Evolutionary conservation across 768 basidiomycete genomes (phyloP).

Genomic region (Leccinum broughii): DNA sequence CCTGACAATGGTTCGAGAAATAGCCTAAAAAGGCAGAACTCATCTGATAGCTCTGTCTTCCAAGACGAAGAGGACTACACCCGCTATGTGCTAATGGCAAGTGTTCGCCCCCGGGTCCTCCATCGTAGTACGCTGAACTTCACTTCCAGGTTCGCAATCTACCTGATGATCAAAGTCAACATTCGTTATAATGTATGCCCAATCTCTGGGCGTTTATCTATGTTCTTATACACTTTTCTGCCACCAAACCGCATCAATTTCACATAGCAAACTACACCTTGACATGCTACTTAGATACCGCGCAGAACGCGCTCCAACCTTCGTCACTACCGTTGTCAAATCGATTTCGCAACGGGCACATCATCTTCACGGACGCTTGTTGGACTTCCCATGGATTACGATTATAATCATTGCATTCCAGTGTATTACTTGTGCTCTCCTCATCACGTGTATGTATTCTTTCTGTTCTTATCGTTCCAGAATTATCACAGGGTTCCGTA

Average conservation of each 20-base stretch:
- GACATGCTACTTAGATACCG: constrained; percentile 22
- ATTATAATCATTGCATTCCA: constrained; percentile 5
- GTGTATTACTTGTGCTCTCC: not conserved
- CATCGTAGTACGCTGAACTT: constrained; percentile 11
- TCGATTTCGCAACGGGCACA: constrained; percentile 17
- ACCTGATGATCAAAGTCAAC: constrained; percentile 44
- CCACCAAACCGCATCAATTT: constrained; percentile 3
- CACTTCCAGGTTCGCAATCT: constrained; percentile 55
- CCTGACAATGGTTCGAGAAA: constrained; percentile 26
- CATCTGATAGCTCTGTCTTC: constrained; percentile 26
- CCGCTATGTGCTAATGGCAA: constrained; percentile 53
- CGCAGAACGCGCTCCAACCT: constrained; percentile 6
- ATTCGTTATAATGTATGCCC: constrained; percentile 22
- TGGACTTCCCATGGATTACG: constrained; percentile 18
- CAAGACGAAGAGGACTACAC: constrained; percentile 60
- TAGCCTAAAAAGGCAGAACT: constrained; percentile 23
- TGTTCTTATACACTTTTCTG: constrained; percentile 8
- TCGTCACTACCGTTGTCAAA: constrained; percentile 13
- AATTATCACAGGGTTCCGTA: constrained; percentile 5
- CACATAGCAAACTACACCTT: constrained; percentile 3
- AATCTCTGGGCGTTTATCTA: constrained; percentile 7
- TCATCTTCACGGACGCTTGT: constrained; percentile 19
- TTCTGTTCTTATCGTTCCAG: constrained; percentile 14
- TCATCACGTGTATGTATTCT: constrained; percentile 11
- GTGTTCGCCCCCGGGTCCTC: constrained; percentile 19